Base-by-base conservation (phyloP, 495 filamentous ascomycete species). In the Neurospora discreta region DNA sequence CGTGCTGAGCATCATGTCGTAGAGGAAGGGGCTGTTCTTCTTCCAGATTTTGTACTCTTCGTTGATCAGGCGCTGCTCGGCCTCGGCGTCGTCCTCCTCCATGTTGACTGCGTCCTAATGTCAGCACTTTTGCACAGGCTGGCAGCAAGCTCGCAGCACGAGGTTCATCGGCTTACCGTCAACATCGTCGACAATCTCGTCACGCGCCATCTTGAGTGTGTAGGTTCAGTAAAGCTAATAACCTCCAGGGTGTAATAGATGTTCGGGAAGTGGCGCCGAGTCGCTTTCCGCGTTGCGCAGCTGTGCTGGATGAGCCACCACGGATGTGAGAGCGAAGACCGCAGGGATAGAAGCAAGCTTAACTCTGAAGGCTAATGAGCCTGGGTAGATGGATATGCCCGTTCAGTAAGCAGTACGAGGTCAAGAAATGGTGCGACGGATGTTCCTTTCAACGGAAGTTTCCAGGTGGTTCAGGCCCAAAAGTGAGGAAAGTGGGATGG, bases 11-110 rank as follows among this genome's bases (percentile, higher is more conserved):
- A 98, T 94, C 86, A 97, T 90, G 77, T 98, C 96, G 81, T 99
- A 99, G 75, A 99, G 91, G 81, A 98, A 98, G 3, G 95, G 94
- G 74, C 93, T 91, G 82, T 98, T 98, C 87, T 99, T 99, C 87
- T 99, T 99, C 96, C 96, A 99, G 74, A 93, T 97, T 80, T 99
- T 99, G 87, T 99, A 99, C 82, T 98, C 96, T 85, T 99, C 95
- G 75, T 99, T 99, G 81, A 98, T 91, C 68, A 95, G 89, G 81
- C 96, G 93, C 78, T 97, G 84, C 75, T 86, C 84, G 70, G 81
- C 87, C 39, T 90, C 89, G 77, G 89, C 87, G 72, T 93, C 91
- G 69, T 93, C 91, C 74, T 89, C 86, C 72, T 90, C 83, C 78
- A 81, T 85, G 70, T 81, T 86, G 82, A 84, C 85, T 87, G 77